Evolutionary conservation across 176 grass and related monocot species (phyloP).

Genomic region (Poa annua): DNA sequence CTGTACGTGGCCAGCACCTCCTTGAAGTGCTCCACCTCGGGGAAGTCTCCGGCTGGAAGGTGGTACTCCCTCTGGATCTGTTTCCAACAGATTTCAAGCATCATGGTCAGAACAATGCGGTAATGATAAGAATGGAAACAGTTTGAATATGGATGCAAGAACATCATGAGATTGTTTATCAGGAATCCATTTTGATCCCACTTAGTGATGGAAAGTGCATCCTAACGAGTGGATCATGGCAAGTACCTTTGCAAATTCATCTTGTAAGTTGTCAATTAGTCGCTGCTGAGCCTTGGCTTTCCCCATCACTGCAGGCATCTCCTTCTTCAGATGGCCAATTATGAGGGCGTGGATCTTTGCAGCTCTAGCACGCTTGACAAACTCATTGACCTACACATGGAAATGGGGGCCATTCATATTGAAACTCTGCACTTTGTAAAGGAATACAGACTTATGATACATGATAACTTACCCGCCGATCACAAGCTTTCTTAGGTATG

Average conservation of each 20-base stretch:
- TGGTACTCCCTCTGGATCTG: slow-evolving; percentile 88
- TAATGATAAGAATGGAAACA: background rate
- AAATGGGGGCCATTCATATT: background rate
- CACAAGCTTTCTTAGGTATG: slow-evolving; percentile 95
- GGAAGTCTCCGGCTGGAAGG: slow-evolving; percentile 86
- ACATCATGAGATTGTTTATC: background rate
- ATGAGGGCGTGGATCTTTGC: slow-evolving; percentile 91
- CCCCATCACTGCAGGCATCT: slow-evolving; percentile 93
- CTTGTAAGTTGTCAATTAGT: slow-evolving; percentile 71
- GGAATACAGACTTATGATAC: background rate
- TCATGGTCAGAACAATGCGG: background rate
- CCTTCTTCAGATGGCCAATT: slow-evolving; percentile 82
- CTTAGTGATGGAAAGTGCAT: background rate
- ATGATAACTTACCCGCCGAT: slow-evolving; percentile 63
- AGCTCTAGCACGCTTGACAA: slow-evolving; percentile 91
- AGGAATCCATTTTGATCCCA: background rate
- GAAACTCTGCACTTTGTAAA: background rate
- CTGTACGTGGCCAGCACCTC: slow-evolving; percentile 75
- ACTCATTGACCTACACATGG: slow-evolving; percentile 69
- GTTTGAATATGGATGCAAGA: background rate
- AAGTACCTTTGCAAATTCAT: slow-evolving; percentile 86
- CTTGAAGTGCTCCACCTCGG: slow-evolving; percentile 83
- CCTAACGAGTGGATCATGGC: background rate
- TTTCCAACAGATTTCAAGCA: background rate
- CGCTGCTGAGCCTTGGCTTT: slow-evolving; percentile 92